A percentile compares a stretch with the other conserved stretches of the same genome.
phyloP scores from a whole-genome alignment of 257 asterid species.

The Solanum rostratum region DNA sequence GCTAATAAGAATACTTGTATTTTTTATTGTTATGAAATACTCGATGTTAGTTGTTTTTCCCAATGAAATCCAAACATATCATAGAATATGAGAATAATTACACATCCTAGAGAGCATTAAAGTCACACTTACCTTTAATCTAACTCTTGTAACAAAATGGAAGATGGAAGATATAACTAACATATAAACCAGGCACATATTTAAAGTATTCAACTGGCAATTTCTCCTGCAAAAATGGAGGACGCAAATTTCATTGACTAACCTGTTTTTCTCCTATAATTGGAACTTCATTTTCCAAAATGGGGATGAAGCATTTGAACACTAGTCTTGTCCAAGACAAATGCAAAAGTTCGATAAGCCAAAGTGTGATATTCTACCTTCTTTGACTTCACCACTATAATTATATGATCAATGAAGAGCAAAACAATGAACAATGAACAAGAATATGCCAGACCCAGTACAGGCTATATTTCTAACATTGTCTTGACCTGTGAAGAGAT shows the following conservation, averaged over 20 bases:
- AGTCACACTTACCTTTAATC: not conserved
- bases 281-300: not conserved
- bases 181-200: not conserved
- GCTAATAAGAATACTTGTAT: not conserved
- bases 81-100: not conserved
- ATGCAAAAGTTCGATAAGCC: not conserved
- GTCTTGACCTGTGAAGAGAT: not conserved
- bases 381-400: not conserved
- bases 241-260: not conserved
- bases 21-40: not conserved
- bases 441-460: not conserved
- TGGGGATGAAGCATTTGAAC: not conserved
- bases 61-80: not conserved
- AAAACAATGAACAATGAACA: not conserved
- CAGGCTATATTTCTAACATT: not conserved
- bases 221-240: not conserved
- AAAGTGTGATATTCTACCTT: not conserved
- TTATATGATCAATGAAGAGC: not conserved
- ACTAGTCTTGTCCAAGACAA: not conserved
- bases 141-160: not conserved
- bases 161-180: not conserved
- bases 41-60: not conserved
- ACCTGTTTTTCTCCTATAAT: not conserved
- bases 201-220: not conserved
- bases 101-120: not conserved